Percentiles rank a stretch among this genome's conserved stretches.
phyloP scores from a whole-genome alignment of 257 asterid genomes.

The Solanum appendiculatum region DNA sequence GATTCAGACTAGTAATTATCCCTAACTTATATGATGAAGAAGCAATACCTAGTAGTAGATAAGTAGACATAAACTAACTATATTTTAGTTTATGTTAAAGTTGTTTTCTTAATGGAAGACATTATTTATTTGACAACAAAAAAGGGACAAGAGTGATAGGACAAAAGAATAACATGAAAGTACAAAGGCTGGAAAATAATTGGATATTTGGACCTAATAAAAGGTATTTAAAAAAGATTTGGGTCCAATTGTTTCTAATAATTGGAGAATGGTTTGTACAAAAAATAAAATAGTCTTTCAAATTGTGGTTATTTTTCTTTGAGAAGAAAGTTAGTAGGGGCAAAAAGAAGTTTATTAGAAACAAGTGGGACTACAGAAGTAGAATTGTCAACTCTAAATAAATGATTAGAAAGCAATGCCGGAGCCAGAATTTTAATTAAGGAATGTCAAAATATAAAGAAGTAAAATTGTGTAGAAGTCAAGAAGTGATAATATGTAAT shows the following conservation, averaged over 20 bases:
- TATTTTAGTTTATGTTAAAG: conserved; percentile 10
- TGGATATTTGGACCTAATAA: not conserved
- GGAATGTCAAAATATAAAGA: too few species aligned
- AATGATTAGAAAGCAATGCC: not conserved
- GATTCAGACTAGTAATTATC: not conserved
- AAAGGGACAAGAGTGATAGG: not conserved
- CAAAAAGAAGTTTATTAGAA: not conserved
- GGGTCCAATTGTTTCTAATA: not conserved
- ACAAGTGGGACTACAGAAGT: not conserved
- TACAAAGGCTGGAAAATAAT: not conserved
- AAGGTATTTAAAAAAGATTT: not conserved
- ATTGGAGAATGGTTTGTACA: not conserved
- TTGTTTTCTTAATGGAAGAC: conserved; percentile 27
- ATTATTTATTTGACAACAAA: conserved; percentile 13
- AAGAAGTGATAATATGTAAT: not conserved
- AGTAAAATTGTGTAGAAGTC: too few species aligned
- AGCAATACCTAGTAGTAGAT: not conserved
- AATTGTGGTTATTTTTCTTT: not conserved
- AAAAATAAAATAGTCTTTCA: not conserved
- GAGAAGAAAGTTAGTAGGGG: not conserved
- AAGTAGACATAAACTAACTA: not conserved
- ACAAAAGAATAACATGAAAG: not conserved
- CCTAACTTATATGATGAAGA: not conserved
- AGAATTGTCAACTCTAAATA: not conserved
- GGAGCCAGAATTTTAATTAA: too few species aligned